These are phyloP conservation scores for Bothriochloa decipiens DNA, from an alignment of 176 grass and related monocot species.

Conservation along the genomic window DNA sequence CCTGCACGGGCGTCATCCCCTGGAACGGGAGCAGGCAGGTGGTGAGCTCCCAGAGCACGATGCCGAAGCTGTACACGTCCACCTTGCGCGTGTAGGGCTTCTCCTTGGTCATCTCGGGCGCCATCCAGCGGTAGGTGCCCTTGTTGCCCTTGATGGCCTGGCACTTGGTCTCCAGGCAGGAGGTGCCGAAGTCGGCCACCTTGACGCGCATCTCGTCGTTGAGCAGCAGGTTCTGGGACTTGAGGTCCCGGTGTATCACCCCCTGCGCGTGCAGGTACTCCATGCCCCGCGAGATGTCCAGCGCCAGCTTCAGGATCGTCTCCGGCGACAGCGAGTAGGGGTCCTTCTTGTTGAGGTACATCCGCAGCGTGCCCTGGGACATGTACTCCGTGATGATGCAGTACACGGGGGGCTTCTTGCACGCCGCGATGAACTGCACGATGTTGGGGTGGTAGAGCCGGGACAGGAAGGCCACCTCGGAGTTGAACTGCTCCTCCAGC, in stretches of 20 bases:
- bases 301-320: conserved; percentile 78
- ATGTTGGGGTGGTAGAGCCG: conserved; percentile 94
- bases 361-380: conserved; percentile 96
- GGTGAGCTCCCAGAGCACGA: conserved; percentile 99
- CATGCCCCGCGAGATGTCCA: conserved; percentile 95
- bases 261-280: conserved; percentile 96
- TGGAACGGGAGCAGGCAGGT: conserved; percentile 93
- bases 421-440: conserved; percentile 94
- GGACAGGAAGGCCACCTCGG: conserved; percentile 89
- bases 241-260: conserved; percentile 94
- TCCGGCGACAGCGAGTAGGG: conserved; percentile 93
- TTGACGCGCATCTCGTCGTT: conserved; percentile 98
- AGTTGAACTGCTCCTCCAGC: conserved; percentile 95
- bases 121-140: conserved; percentile 99
- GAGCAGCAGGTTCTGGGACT: conserved; percentile 95
- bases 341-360: conserved; percentile 99
- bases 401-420: conserved; percentile 96
- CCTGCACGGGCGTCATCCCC: conserved; percentile 98
- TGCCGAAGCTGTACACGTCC: conserved; percentile 98
- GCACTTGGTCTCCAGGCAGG: conserved; percentile 83
- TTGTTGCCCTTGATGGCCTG: conserved; percentile 84
- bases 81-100: conserved; percentile 96
- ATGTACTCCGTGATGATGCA: conserved; percentile 99
- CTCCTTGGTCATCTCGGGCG: conserved; percentile 95
- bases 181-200: conserved; percentile 96